These are phyloP conservation scores for Colletotrichum noveboracense DNA, from an alignment of 2,329 filamentous ascomycete species.

Conservation along the genomic window DNA sequence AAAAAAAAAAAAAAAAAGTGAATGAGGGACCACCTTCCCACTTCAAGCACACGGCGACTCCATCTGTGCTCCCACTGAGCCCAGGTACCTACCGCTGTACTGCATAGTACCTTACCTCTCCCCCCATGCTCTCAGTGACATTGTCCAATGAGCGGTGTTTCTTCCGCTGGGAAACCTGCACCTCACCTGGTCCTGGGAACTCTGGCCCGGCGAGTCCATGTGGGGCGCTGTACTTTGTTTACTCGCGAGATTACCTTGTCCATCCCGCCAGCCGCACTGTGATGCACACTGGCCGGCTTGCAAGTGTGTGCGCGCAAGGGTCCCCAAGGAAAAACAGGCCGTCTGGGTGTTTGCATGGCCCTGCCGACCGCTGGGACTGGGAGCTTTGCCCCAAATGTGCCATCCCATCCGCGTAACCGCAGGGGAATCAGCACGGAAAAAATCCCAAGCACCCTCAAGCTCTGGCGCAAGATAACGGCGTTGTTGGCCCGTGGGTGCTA, in stretches of 20 bases:
- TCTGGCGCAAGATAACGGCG: background rate
- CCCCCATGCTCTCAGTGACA: slow-evolving; percentile 4
- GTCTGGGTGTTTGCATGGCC: slow-evolving; percentile 5
- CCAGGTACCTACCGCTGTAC: background rate
- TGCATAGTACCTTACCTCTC: background rate
- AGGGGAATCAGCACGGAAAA: background rate
- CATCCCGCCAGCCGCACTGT: slow-evolving; percentile 3
- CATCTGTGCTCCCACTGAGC: slow-evolving; percentile 6
- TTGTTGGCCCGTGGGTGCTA: background rate
- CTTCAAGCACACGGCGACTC: background rate
- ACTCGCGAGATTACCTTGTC: slow-evolving; percentile 15
- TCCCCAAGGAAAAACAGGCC: background rate
- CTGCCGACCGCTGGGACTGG: background rate
- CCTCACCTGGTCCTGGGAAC: slow-evolving; percentile 17
- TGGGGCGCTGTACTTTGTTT: slow-evolving; percentile 19
- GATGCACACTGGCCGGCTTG: background rate
- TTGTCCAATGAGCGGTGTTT: background rate
- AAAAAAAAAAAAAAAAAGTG: background rate
- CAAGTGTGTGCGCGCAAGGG: background rate
- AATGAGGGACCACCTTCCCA: slow-evolving; percentile 3
- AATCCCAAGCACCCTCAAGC: background rate
- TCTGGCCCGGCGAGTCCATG: slow-evolving; percentile 15
- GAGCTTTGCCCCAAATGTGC: slow-evolving; percentile 13
- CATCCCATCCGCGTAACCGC: slow-evolving; percentile 13
- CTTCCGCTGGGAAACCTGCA: slow-evolving; percentile 14